phyloP scores from a whole-genome alignment of 805 yeast species.

The Saccharomyces mikatae region DNA sequence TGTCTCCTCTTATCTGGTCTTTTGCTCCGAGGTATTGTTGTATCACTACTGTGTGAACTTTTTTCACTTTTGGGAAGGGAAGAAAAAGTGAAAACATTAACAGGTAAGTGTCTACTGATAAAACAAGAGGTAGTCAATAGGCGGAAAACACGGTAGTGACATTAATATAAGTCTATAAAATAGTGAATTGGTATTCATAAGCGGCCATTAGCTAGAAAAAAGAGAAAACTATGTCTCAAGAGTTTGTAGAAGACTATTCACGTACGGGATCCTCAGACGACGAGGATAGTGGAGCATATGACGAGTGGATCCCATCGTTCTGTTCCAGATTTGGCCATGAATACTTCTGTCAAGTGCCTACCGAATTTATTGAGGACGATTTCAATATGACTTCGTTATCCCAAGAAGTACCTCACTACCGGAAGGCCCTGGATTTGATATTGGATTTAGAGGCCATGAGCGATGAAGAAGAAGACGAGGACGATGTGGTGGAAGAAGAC shows the following conservation, averaged over 20 bases:
- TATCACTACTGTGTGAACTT: neutral
- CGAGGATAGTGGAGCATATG: slow-evolving; percentile 31
- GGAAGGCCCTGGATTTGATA: slow-evolving; percentile 86
- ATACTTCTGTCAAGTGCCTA: slow-evolving; percentile 84
- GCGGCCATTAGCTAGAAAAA: neutral
- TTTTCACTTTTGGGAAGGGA: neutral
- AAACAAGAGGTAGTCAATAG: neutral
- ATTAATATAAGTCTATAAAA: neutral
- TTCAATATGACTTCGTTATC: slow-evolving; percentile 88
- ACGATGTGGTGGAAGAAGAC: slow-evolving; percentile 9
- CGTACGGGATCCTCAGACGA: slow-evolving; percentile 18
- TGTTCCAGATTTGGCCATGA: slow-evolving; percentile 78
- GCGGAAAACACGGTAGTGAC: neutral
- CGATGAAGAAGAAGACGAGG: slow-evolving; percentile 29
- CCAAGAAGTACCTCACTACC: slow-evolving; percentile 78
- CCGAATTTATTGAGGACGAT: slow-evolving; percentile 92
- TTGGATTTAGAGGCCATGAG: slow-evolving; percentile 64
- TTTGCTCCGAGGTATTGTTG: neutral
- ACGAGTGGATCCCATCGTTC: slow-evolving; percentile 77
- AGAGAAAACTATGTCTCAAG: slow-evolving; percentile 15
- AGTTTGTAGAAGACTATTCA: slow-evolving; percentile 18
- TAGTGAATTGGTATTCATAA: neutral
- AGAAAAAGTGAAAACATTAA: neutral
- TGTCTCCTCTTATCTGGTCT: neutral
- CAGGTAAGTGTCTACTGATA: neutral